Percentiles rank a stretch among this genome's conserved stretches.
Conservation (phyloP, 2,329 filamentous ascomycete genomes). For the Ramichloridium luteum region DNA sequence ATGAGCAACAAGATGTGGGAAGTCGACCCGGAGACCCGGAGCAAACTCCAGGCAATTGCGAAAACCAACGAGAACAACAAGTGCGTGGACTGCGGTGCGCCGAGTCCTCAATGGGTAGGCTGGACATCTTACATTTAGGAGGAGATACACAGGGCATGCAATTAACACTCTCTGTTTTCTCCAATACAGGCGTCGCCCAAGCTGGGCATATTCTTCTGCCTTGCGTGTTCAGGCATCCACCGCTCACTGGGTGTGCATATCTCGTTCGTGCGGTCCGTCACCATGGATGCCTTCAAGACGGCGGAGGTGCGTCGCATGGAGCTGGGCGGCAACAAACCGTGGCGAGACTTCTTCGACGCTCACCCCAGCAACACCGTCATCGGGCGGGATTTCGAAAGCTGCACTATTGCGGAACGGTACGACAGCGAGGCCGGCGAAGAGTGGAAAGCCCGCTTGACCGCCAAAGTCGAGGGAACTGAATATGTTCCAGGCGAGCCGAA, state of each 20-base stretch:
- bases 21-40: constrained; percentile 92
- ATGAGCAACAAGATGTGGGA: constrained; percentile 79
- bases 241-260: constrained; percentile 94
- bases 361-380: constrained; percentile 35
- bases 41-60: constrained; percentile 87
- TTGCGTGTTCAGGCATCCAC: constrained; percentile 89
- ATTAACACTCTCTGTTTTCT: not conserved
- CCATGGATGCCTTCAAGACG: constrained; percentile 96
- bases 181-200: constrained; percentile 60
- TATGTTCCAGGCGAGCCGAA: constrained; percentile 49
- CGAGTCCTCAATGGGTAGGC: constrained; percentile 90
- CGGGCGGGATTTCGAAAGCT: constrained; percentile 59
- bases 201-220: constrained; percentile 97
- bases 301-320: constrained; percentile 90
- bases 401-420: constrained; percentile 82
- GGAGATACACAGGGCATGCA: not conserved
- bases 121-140: too few species aligned
- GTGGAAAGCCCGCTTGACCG: constrained; percentile 80
- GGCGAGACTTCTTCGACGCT: constrained; percentile 72
- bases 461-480: constrained; percentile 76
- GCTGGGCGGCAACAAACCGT: constrained; percentile 76
- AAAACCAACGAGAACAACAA: constrained; percentile 78
- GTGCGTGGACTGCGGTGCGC: constrained; percentile 91
- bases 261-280: constrained; percentile 93
- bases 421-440: constrained; percentile 84